Evolutionary conservation across 768 basidiomycete species (phyloP).

Genomic region (Lentinus tigrinus): DNA sequence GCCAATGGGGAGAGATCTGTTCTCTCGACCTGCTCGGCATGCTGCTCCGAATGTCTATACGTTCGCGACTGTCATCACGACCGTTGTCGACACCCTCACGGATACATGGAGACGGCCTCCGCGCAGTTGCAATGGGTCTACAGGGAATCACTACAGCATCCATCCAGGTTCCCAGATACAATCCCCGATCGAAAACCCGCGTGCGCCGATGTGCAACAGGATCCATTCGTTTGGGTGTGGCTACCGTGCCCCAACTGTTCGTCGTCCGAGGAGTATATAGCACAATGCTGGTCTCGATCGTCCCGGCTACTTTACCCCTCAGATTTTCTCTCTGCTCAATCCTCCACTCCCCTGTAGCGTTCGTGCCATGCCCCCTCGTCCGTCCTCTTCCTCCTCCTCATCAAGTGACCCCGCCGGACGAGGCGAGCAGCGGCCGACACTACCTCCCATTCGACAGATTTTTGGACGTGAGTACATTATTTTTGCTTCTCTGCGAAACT

Average conservation of each 20-base stretch:
- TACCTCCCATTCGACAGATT: slow-evolving; percentile 71
- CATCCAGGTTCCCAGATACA: slow-evolving; percentile 8
- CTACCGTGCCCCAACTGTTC: slow-evolving; percentile 7
- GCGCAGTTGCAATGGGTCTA: slow-evolving; percentile 11
- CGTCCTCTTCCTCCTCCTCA: slow-evolving; percentile 17
- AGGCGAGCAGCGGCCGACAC: slow-evolving; percentile 50
- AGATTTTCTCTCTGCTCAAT: slow-evolving; percentile 1
- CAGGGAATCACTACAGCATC: slow-evolving; percentile 12
- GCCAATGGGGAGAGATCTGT: slow-evolving; percentile 1
- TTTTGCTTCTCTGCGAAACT: not conserved
- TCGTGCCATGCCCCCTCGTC: slow-evolving; percentile 25
- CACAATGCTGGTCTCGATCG: slow-evolving; percentile 4
- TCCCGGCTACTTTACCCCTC: not conserved
- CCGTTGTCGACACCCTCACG: slow-evolving; percentile 17
- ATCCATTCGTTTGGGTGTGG: slow-evolving; percentile 4
- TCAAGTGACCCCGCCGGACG: slow-evolving; percentile 20
- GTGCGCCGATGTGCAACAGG: slow-evolving; percentile 7
- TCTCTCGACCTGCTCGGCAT: slow-evolving; percentile 5
- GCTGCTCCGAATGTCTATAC: slow-evolving; percentile 10
- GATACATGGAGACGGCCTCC: slow-evolving; percentile 19
- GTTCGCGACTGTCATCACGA: slow-evolving; percentile 23
- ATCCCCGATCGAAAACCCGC: slow-evolving; percentile 11
- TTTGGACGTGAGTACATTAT: slow-evolving; percentile 56
- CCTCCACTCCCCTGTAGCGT: not conserved
- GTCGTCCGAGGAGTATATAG: slow-evolving; percentile 15